Evolutionary conservation across 1,284 basidiomycete species (phyloP).

Genomic region (Cutaneotrichosporon dermatis): DNA sequence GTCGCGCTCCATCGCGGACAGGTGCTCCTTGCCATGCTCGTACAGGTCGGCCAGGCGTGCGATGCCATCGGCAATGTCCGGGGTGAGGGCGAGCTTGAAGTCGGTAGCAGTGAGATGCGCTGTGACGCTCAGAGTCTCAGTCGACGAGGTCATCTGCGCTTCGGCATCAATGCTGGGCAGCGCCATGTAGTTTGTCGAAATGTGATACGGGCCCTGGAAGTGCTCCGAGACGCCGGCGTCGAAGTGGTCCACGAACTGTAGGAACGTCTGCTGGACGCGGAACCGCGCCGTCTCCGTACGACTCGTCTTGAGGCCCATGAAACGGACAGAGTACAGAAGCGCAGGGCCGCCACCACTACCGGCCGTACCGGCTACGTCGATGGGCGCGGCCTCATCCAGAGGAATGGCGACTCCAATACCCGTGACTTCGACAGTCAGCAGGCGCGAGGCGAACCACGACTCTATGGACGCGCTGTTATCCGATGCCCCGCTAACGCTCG

Average conservation of each 20-base stretch:
- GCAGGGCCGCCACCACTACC: slow-evolving; percentile 59
- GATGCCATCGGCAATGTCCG: slow-evolving; percentile 70
- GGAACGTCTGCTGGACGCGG: slow-evolving; percentile 64
- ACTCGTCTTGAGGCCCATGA: slow-evolving; percentile 66
- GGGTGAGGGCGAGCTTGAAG: slow-evolving; percentile 78
- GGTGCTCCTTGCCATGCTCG: slow-evolving; percentile 69
- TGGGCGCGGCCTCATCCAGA: slow-evolving; percentile 37
- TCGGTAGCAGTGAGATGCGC: slow-evolving; percentile 74
- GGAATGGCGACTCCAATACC: slow-evolving; percentile 83
- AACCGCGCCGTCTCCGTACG: slow-evolving; percentile 74
- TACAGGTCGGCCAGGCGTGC: slow-evolving; percentile 82
- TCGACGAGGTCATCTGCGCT: slow-evolving; percentile 61
- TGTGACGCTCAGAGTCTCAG: slow-evolving; percentile 58
- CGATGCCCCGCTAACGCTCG: not conserved
- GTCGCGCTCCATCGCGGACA: slow-evolving; percentile 59
- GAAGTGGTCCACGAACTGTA: slow-evolving; percentile 82
- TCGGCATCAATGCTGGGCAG: slow-evolving; percentile 65
- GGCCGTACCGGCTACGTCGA: slow-evolving; percentile 56
- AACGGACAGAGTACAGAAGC: slow-evolving; percentile 74
- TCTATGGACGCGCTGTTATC: slow-evolving; percentile 9
- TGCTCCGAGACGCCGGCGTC: slow-evolving; percentile 64
- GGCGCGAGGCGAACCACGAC: slow-evolving; percentile 64
- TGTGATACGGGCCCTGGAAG: slow-evolving; percentile 67
- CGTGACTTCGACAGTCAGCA: slow-evolving; percentile 60
- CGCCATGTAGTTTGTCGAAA: slow-evolving; percentile 66